Conservation (phyloP, 495 filamentous ascomycete genomes). For the Talaromyces adpressus region DNA sequence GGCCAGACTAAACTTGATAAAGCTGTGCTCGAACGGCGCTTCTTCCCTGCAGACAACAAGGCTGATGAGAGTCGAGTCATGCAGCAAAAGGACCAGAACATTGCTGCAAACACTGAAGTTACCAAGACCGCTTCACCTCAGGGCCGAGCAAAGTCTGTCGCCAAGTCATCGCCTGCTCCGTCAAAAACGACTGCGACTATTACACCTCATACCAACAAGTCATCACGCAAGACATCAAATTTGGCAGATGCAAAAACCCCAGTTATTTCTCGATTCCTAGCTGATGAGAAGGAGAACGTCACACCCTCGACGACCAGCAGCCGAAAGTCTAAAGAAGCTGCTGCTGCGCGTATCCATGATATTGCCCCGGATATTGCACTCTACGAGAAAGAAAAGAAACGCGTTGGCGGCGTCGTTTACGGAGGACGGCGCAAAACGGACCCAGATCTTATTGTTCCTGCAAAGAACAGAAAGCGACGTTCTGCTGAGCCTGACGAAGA, state of each 20-base stretch:
- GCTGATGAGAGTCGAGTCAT: slow-evolving; percentile 23
- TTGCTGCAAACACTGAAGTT: slow-evolving; percentile 10
- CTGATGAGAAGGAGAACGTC: slow-evolving; percentile 74
- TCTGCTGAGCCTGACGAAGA: slow-evolving; percentile 36
- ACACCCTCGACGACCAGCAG: slow-evolving; percentile 72
- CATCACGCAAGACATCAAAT: slow-evolving; percentile 21
- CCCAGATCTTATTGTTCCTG: slow-evolving; percentile 31
- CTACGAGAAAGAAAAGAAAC: slow-evolving; percentile 91
- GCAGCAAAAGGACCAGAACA: slow-evolving; percentile 31
- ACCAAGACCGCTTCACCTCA: slow-evolving; percentile 15
- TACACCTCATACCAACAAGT: slow-evolving; percentile 24
- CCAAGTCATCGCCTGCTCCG: slow-evolving; percentile 7
- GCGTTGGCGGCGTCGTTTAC: slow-evolving; percentile 74
- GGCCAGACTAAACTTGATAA: slow-evolving; percentile 71
- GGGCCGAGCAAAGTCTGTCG: slow-evolving; percentile 14
- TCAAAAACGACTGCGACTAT: slow-evolving; percentile 12
- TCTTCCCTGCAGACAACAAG: slow-evolving; percentile 34
- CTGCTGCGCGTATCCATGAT: slow-evolving; percentile 65
- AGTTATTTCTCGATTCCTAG: slow-evolving; percentile 29
- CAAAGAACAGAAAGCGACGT: slow-evolving; percentile 30
- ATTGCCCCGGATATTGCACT: slow-evolving; percentile 75
- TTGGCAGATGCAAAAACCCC: slow-evolving; percentile 38
- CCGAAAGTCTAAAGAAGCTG: slow-evolving; percentile 80
- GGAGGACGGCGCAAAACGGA: slow-evolving; percentile 55
- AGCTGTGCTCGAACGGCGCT: slow-evolving; percentile 45